These are phyloP conservation scores for Apophysomyces variabilis DNA, from an alignment of 371 early-diverging fungal species.

Conservation along the genomic window DNA sequence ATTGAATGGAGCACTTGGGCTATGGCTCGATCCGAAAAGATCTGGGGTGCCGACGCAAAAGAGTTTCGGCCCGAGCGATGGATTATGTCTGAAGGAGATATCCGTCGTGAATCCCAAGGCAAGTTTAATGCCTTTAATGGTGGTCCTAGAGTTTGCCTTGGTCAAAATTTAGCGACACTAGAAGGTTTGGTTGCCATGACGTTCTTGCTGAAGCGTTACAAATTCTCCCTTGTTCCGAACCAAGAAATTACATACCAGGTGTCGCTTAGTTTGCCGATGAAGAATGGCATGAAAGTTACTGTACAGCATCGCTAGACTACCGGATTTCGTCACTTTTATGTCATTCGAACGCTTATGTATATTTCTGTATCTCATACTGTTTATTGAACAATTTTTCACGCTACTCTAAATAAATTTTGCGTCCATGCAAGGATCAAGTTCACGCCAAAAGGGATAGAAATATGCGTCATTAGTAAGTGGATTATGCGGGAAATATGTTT, in stretches of 20 bases:
- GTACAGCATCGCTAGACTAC: conserved; percentile 19
- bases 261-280: conserved; percentile 56
- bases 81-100: conserved; percentile 47
- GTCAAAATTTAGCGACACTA: conserved; percentile 48
- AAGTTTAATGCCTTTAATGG: conserved; percentile 65
- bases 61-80: conserved; percentile 70
- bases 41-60: conserved; percentile 67
- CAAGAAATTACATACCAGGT: conserved; percentile 36
- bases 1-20: conserved; percentile 57
- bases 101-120: conserved; percentile 44
- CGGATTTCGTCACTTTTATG: too few relatives aligned
- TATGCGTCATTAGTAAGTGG: too few relatives aligned
- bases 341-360: too few relatives aligned
- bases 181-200: conserved; percentile 46
- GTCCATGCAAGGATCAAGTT: too few relatives aligned
- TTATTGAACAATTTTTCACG: too few relatives aligned
- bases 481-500: too few relatives aligned
- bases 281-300: conserved; percentile 42
- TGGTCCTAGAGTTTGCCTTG: conserved; percentile 76
- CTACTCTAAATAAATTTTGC: too few relatives aligned
- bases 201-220: conserved; percentile 43
- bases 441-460: too few relatives aligned
- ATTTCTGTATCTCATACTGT: too few relatives aligned
- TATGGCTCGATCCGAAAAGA: conserved; percentile 54
- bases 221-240: conserved; percentile 43